phyloP scores from a whole-genome alignment of 2,329 filamentous ascomycete species.

The Talaromyces sp. region DNA sequence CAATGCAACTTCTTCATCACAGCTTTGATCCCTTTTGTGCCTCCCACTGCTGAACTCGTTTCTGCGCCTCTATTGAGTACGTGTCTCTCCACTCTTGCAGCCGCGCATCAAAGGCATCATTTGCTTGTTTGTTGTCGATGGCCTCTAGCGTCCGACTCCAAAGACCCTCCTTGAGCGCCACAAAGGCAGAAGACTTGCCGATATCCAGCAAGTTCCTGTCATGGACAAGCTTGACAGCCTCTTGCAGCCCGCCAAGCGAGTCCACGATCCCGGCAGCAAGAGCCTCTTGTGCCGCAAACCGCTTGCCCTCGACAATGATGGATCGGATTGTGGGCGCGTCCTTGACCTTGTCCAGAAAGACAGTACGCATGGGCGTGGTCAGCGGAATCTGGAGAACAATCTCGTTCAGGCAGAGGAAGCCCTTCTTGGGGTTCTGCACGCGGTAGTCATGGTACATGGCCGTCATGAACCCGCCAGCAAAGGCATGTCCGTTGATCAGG shows the following conservation, averaged over 20 bases:
- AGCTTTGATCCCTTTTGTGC: constrained; percentile 20
- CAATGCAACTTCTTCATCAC: neutral
- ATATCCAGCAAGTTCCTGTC: constrained; percentile 57
- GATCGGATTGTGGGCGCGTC: constrained; percentile 50
- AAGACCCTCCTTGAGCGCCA: constrained; percentile 68
- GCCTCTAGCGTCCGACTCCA: constrained; percentile 59
- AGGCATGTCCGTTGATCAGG: constrained; percentile 74
- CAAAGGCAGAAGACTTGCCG: constrained; percentile 61
- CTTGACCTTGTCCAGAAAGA: constrained; percentile 65
- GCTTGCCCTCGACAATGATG: constrained; percentile 66
- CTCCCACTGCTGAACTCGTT: constrained; percentile 49
- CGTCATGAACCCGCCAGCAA: constrained; percentile 75
- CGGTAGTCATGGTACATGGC: constrained; percentile 81
- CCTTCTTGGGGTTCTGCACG: constrained; percentile 62
- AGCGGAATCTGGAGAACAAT: constrained; percentile 73
- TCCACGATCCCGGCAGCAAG: constrained; percentile 64
- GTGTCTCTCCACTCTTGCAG: constrained; percentile 45
- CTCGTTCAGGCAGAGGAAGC: constrained; percentile 77
- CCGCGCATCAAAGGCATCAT: constrained; percentile 35
- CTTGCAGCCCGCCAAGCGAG: constrained; percentile 58
- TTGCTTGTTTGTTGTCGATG: constrained; percentile 49
- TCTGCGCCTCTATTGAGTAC: constrained; percentile 37
- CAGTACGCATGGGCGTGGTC: constrained; percentile 63
- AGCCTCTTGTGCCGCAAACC: constrained; percentile 60
- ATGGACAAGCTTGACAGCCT: constrained; percentile 54